Base-by-base conservation (phyloP, 805 yeast genomes). In the Candida andamanensis region DNA sequence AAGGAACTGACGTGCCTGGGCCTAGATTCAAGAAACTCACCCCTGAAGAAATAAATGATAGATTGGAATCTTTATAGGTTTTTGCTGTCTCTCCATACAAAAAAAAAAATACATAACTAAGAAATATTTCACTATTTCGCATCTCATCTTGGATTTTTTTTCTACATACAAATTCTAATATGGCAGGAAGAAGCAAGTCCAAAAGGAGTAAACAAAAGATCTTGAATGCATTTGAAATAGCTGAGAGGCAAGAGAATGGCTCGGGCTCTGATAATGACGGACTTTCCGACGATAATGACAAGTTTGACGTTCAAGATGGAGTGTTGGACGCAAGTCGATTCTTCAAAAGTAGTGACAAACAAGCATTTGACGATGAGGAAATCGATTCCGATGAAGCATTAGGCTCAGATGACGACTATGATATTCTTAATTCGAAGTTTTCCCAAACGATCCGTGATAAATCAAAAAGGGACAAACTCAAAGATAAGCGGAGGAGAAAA, bases 31-130 rank as follows among this genome's bases (percentile, higher is more conserved):
- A 81, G 55, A 82, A 80, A 54, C 72, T 92, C 46, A 60, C 89
- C 19, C 69, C 94, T 5, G 94, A 89, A 61, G 98, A 92, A 65
- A 85, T 92, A 52, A 85, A 89, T 60, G 99, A 92, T 66, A 80
- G 97, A 63, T 72, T 92, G 50, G 96, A 87, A 48, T 86, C 95
- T 40, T 74, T 90, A 63, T 89, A 69, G 59, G 22, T 8, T 19
- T 19, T 19, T 15, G 17, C n/a, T n/a, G n/a, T n/a, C n/a, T n/a
- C n/a, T n/a, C n/a, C n/a, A n/a, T n/a, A n/a, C n/a, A n/a, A n/a
- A n/a, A n/a, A n/a, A n/a, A n/a, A n/a, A n/a, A n/a, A n/a, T n/a
- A n/a, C n/a, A n/a, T n/a, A n/a, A n/a, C n/a, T n/a, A n/a, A n/a
- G n/a, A n/a, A n/a, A n/a, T n/a, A n/a, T n/a, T n/a, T n/a, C n/a